These are phyloP conservation scores for Scutellaria minor DNA, from an alignment of 257 asterid genomes.

Conservation along the genomic window DNA sequence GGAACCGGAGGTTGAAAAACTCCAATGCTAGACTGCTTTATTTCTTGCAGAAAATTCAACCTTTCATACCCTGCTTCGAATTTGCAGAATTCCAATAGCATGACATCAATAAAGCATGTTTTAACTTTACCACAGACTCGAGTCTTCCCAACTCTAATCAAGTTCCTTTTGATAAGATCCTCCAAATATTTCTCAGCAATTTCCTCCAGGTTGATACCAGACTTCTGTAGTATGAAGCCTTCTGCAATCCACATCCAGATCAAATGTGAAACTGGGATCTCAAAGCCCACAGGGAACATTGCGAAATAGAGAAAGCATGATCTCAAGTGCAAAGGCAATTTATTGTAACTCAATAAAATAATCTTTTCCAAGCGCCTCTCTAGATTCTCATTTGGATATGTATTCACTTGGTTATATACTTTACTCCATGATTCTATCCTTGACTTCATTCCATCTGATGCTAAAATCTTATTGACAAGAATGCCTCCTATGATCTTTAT, in stretches of 20 bases:
- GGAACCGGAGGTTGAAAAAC: neutral
- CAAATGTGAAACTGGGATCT: constrained; percentile 47
- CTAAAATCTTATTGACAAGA: constrained; percentile 36
- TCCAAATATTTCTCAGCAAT: constrained; percentile 17
- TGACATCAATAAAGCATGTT: constrained; percentile 11
- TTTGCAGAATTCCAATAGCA: constrained; percentile 27
- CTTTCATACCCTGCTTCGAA: constrained; percentile 5
- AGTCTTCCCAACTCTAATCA: constrained; percentile 1
- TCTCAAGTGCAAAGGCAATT: constrained; percentile 50
- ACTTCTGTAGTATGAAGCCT: constrained; percentile 23
- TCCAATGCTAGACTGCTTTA: constrained; percentile 38
- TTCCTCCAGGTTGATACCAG: constrained; percentile 18
- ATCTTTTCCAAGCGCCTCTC: constrained; percentile 41
- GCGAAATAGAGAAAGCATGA: constrained; percentile 59
- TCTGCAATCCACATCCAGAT: constrained; percentile 48
- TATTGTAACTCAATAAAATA: constrained; percentile 48
- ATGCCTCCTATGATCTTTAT: constrained; percentile 57
- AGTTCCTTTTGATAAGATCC: constrained; percentile 30
- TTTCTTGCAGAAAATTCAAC: constrained; percentile 47
- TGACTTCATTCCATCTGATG: constrained; percentile 23
- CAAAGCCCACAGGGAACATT: constrained; percentile 45
- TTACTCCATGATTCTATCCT: constrained; percentile 40
- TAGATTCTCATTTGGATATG: constrained; percentile 34
- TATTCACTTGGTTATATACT: constrained; percentile 38
- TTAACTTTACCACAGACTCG: constrained; percentile 1